Percentiles rank a stretch among this genome's conserved stretches.
These are phyloP conservation scores for Smallanthus sonchifolius DNA, from an alignment of 129 eudicot species.

Conservation along the genomic window DNA sequence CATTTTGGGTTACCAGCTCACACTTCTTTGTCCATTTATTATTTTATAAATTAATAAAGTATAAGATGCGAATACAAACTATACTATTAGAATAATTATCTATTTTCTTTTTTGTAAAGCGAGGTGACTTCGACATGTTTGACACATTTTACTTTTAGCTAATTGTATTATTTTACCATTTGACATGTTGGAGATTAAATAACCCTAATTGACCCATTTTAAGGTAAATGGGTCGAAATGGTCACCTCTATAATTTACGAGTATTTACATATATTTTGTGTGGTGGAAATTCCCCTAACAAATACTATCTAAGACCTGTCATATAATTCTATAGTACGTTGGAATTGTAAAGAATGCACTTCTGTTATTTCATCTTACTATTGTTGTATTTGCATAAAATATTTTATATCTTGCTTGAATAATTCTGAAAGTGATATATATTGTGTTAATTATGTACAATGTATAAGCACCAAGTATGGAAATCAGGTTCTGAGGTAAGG, in stretches of 20 bases:
- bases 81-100: neutral
- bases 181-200: neutral
- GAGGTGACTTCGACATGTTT: neutral
- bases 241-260: neutral
- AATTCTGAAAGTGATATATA: conserved; percentile 3
- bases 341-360: neutral
- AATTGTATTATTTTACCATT: no score
- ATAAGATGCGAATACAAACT: neutral
- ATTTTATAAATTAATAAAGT: neutral
- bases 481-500: neutral
- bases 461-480: no score
- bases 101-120: neutral
- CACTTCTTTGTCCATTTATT: neutral
- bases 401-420: neutral
- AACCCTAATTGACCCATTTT: neutral
- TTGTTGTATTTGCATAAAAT: neutral
- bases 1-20: neutral
- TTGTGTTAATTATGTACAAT: no score
- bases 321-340: neutral
- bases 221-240: neutral
- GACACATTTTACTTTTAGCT: neutral
- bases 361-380: neutral
- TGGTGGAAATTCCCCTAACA: neutral
- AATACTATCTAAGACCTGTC: neutral
- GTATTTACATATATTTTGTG: neutral